phyloP scores from a whole-genome alignment of 2,329 filamentous ascomycete species.

The Teratosphaeria viscida region DNA sequence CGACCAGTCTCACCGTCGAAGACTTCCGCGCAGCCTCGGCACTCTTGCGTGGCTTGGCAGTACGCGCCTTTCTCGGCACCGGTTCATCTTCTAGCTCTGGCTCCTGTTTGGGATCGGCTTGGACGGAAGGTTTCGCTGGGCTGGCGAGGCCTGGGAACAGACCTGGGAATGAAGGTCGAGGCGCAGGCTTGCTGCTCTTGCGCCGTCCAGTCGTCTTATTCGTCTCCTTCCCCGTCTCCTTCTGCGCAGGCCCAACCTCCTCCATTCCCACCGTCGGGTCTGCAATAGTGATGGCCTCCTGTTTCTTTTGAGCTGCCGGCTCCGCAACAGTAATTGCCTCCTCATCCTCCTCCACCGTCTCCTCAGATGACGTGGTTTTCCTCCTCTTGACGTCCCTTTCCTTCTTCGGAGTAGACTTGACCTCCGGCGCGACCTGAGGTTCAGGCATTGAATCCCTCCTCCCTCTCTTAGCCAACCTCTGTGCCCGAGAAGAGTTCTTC shows the following conservation, averaged over 20 bases:
- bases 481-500: conserved; percentile 19
- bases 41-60: neutral
- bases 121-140: neutral
- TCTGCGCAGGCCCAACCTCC: neutral
- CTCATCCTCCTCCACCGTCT: neutral
- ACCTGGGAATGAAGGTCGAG: neutral
- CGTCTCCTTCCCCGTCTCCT: neutral
- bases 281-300: neutral
- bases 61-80: neutral
- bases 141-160: neutral
- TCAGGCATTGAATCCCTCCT: conserved; percentile 3
- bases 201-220: neutral
- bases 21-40: neutral
- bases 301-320: neutral
- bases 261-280: neutral
- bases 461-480: conserved; percentile 13
- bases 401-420: neutral
- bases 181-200: neutral
- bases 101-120: neutral
- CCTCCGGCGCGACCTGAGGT: conserved; percentile 1
- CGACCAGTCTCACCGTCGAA: neutral
- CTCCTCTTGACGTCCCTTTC: conserved; percentile 4
- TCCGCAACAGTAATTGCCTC: neutral
- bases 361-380: conserved; percentile 4
- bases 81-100: neutral